Conservation (phyloP, 176 grass and related monocot species). For the Zoysia japonica region DNA sequence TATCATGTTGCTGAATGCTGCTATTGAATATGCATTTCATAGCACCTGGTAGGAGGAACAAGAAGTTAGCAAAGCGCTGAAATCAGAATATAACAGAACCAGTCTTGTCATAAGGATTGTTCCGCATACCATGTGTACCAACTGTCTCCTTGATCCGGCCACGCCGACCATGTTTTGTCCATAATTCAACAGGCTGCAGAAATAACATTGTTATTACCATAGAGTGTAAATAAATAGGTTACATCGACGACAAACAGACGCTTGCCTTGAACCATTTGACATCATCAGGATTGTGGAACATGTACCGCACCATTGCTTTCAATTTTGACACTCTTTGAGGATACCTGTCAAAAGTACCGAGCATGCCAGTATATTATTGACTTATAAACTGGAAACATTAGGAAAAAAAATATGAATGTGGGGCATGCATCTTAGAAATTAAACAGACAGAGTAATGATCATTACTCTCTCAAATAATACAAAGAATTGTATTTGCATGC, state of each 20-base stretch:
- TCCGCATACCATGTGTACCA: conserved; percentile 78
- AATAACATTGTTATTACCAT: conserved; percentile 2
- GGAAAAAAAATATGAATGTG: neutral
- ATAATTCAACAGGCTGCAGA: conserved; percentile 83
- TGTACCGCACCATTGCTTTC: conserved; percentile 85
- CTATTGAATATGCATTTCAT: conserved; percentile 96
- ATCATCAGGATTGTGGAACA: conserved; percentile 91
- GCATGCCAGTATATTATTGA: neutral
- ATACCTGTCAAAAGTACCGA: conserved; percentile 59
- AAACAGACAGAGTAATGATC: neutral
- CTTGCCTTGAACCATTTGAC: conserved; percentile 98
- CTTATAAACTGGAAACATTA: neutral
- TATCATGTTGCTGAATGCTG: conserved; percentile 89
- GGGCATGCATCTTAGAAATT: neutral
- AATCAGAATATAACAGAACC: conserved; percentile 1
- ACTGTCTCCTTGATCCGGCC: conserved; percentile 93
- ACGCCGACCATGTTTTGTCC: conserved; percentile 81
- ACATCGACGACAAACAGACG: neutral
- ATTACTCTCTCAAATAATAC: neutral
- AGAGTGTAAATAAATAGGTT: neutral
- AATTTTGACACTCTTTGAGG: conserved; percentile 91
- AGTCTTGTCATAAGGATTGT: neutral
- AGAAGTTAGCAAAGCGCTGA: neutral
- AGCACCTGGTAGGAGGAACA: conserved; percentile 46
- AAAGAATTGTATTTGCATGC: neutral